Percentiles rank a stretch among this genome's conserved stretches.
These are phyloP conservation scores for Suhomyces sp. DNA, from an alignment of 805 yeast species.

Conservation along the genomic window DNA sequence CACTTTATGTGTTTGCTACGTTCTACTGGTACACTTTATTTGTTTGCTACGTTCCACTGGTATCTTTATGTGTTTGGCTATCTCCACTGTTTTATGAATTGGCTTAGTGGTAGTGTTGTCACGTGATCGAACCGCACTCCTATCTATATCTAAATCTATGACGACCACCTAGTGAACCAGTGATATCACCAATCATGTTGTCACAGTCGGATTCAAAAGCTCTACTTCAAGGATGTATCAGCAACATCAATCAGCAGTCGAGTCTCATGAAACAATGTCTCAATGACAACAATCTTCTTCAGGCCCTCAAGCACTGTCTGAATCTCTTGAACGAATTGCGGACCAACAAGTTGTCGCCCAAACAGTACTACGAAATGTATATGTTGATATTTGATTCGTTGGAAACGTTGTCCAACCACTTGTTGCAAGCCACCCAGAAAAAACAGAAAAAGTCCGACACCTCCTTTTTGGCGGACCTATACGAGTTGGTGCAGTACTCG, in stretches of 20 bases:
- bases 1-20: too few species aligned
- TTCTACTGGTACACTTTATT: too few species aligned
- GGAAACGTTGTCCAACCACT: constrained; percentile 59
- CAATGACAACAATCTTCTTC: constrained; percentile 66
- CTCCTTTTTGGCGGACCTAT: constrained; percentile 71
- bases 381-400: constrained; percentile 80
- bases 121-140: too few species aligned
- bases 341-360: constrained; percentile 73
- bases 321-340: constrained; percentile 78
- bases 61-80: too few species aligned
- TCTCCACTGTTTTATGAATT: too few species aligned
- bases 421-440: constrained; percentile 55
- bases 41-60: too few species aligned
- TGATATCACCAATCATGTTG: neutral
- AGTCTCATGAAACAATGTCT: constrained; percentile 73
- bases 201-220: neutral
- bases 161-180: too few species aligned
- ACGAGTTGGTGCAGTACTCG: constrained; percentile 92
- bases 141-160: too few species aligned
- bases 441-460: constrained; percentile 9
- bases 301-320: constrained; percentile 84
- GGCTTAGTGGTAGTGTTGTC: too few species aligned
- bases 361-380: constrained; percentile 90
- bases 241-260: constrained; percentile 64
- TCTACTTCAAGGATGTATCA: constrained; percentile 25